phyloP scores from a whole-genome alignment of 805 yeast genomes.

The Yarrowia divulgata region DNA sequence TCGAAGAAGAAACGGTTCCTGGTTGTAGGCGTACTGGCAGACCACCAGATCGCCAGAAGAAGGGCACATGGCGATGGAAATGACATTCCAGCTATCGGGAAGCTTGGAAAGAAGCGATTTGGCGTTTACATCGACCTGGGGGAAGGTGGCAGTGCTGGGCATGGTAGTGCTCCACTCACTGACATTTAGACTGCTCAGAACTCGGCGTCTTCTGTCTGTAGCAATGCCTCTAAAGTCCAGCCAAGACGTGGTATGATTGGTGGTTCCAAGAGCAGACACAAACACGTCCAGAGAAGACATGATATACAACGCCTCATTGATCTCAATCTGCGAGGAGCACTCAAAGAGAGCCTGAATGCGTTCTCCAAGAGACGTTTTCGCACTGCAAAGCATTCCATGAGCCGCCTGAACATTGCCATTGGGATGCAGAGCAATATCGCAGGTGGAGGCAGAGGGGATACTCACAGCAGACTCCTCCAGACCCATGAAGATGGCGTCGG shows the following conservation, averaged over 20 bases:
- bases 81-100: slow-evolving; percentile 63
- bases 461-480: slow-evolving; percentile 30
- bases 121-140: neutral
- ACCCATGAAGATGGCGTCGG: slow-evolving; percentile 24
- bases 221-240: slow-evolving; percentile 11
- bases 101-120: slow-evolving; percentile 8
- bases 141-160: neutral
- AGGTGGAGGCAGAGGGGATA: slow-evolving; percentile 22
- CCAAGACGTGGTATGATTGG: neutral
- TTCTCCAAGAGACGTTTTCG: slow-evolving; percentile 1
- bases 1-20: slow-evolving; percentile 58
- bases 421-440: slow-evolving; percentile 25
- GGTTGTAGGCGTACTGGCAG: slow-evolving; percentile 53
- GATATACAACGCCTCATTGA: slow-evolving; percentile 4
- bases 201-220: slow-evolving; percentile 1
- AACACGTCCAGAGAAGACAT: slow-evolving; percentile 11
- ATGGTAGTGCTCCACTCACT: slow-evolving; percentile 8
- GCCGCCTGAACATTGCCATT: slow-evolving; percentile 24
- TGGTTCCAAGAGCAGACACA: slow-evolving; percentile 23
- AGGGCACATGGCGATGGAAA: slow-evolving; percentile 67
- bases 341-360: neutral
- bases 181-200: neutral
- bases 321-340: slow-evolving; percentile 6
- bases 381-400: slow-evolving; percentile 12
- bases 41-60: slow-evolving; percentile 65